Base-by-base conservation (phyloP, 1,139 yeast genomes). In the Kurtzmaniella natalensis region DNA sequence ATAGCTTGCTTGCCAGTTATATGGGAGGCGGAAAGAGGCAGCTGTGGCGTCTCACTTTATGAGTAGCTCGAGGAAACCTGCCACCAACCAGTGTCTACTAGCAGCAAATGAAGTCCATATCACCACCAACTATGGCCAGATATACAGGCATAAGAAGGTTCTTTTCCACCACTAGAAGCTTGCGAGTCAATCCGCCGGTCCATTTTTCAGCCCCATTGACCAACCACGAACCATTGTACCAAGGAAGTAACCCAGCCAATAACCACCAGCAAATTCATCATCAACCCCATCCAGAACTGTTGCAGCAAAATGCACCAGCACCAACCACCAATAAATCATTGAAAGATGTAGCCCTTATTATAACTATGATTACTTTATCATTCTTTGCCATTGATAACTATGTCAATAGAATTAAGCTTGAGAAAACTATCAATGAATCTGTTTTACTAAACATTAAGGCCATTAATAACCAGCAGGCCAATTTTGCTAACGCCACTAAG, bases 311-410 rank as follows among this genome's bases (percentile, higher is more conserved):
- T 9, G 22, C 4, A 8, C 16, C 11, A 15, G 18, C 27, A 10
- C 10, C 14, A 8, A 8, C 26, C n/a, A 11, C 21, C 22, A 16
- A 23, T 14, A 28, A 26, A 21, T 31, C 57, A 1, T 16, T 62
- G 7, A 51, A 51, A 33, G 72, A 67, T 30, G 37, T 67, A 15
- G 47, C 65, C 2, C 47, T 62, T 2, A 47, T 66, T 16, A 33
- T 67, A n/a, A 70, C 69, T 3, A 59, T 63, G 58, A 47, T 57
- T 25, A 58, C 64, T 3, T 50, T 68, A 28, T 61, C 73, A 0
- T 76, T 70, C 44, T 55, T 76, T 31, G 78, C 81, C 1, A 44
- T 75, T 5, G 81, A 76, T 45, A 74, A 71, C 45, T 75, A 75
- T 47, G 48, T 59, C 18, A 60, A 60, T 22, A 55, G 79, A 29